Base-by-base conservation (phyloP, 495 filamentous ascomycete genomes). In the Stereocaulon alpinum region DNA sequence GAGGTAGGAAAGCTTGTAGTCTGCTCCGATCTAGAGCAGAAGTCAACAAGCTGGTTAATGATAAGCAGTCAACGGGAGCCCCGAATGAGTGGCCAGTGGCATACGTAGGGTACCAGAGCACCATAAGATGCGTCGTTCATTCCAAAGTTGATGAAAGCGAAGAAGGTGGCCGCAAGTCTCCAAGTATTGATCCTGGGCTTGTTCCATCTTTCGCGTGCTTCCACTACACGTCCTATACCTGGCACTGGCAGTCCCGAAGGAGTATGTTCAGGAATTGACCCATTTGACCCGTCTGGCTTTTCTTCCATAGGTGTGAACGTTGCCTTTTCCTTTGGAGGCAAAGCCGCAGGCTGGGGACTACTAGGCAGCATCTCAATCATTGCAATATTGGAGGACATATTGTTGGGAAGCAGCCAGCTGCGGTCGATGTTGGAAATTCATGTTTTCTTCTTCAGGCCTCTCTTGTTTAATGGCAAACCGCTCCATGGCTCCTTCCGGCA, bases 51-150 rank as follows among this genome's bases (percentile, higher is more conserved):
- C 40, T 17, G 29, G 7, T 22, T 27, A 56, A 41, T 24, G 17
- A 24, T 29, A 20, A 50, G 32, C 40, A 37, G 32, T 22, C 29
- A 29, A 17, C 14, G 12, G n/a, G 20, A 37, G 10, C 22, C 18
- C 40, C 53, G 41, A 53, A n/a, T 45, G 32, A 18, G 17, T 52
- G 27, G 17, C 30, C 22, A 37, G 14, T 37, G 18, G 56, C 69
- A 62, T 66, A 76, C 76, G 61, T 72, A 76, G 61, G 76, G 86
- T 64, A 88, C 82, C 34, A 89, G 72, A 63, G 86, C 87, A 45
- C 89, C 89, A 63, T 86, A 86, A 2, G 86, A 86, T 20, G 84
- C 86, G 74, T 95, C 90, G 68, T 89, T 93, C 65, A 82, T 77
- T 7, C 90, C 90, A 81, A 93, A 84, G 6, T 88, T 79, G 15